A percentile compares a stretch with the other conserved stretches of the same genome.
These are phyloP conservation scores for Bryoerythrophyllum caledonicum DNA, from an alignment of 225 moss, liverwort and hornwort species.

Conservation along the genomic window DNA sequence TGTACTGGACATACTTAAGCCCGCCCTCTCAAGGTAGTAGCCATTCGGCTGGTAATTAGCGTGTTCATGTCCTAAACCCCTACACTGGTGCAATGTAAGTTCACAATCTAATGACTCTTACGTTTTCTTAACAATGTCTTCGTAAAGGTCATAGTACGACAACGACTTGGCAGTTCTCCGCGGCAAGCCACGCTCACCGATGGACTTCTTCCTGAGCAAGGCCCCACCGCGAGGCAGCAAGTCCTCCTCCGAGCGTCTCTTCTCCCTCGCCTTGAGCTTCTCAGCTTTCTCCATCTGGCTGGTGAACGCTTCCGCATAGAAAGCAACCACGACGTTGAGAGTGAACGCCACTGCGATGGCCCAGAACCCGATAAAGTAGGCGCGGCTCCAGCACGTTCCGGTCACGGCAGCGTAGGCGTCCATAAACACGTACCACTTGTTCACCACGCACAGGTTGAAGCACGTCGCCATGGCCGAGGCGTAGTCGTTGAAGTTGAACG, in stretches of 20 bases:
- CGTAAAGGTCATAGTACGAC: slow-evolving; percentile 54
- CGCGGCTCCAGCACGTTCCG: slow-evolving; percentile 51
- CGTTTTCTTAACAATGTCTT: slow-evolving; percentile 57
- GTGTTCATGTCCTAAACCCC: background rate
- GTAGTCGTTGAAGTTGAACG: slow-evolving; percentile 77
- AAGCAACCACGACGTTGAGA: slow-evolving; percentile 79
- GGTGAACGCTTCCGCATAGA: slow-evolving; percentile 81
- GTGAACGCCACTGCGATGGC: slow-evolving; percentile 76
- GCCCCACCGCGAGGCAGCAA: slow-evolving; percentile 30
- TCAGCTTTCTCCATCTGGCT: slow-evolving; percentile 86
- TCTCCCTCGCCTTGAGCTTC: slow-evolving; percentile 45
- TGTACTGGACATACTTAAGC: slow-evolving; percentile 9
- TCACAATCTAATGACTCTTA: slow-evolving; percentile 16
- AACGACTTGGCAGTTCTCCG: slow-evolving; percentile 49
- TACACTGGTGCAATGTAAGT: background rate
- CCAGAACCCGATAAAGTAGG: slow-evolving; percentile 77
- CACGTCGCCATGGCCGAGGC: slow-evolving; percentile 67
- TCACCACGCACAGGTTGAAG: slow-evolving; percentile 74
- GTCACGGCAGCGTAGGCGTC: slow-evolving; percentile 72
- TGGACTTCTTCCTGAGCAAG: slow-evolving; percentile 47
- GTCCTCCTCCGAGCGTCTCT: slow-evolving; percentile 39
- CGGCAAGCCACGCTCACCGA: slow-evolving; percentile 27
- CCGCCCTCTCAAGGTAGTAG: slow-evolving; percentile 24
- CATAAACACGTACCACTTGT: slow-evolving; percentile 88
- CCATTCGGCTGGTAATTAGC: slow-evolving; percentile 19